Evolutionary conservation across 306 rosid species (phyloP).

Genomic region (Vigna hirtella): DNA sequence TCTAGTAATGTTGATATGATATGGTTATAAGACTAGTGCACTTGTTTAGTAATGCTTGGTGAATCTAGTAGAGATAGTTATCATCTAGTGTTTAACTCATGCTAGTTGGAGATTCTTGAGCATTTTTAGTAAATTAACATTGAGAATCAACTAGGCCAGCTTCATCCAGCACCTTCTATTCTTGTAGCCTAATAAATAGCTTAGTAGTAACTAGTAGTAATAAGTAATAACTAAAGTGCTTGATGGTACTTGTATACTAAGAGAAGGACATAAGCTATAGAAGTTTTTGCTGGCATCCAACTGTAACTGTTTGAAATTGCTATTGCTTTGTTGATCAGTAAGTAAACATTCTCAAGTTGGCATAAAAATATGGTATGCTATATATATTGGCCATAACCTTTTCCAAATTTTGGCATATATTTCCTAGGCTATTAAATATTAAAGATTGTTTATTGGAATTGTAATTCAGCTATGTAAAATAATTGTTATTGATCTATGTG

Average conservation of each 20-base stretch:
- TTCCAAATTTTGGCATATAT: not conserved
- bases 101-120: not conserved
- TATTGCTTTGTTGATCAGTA: slow-evolving; percentile 1
- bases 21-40: slow-evolving; percentile 1
- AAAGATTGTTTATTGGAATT: slow-evolving; percentile 1
- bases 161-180: not conserved
- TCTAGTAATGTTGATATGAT: slow-evolving; percentile 9
- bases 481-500: not conserved
- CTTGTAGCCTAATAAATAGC: not conserved
- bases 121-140: slow-evolving; percentile 7
- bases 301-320: not conserved
- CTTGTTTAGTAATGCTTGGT: slow-evolving; percentile 1
- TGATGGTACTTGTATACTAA: not conserved
- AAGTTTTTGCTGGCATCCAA: not conserved
- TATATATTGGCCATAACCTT: not conserved
- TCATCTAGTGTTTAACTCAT: slow-evolving; percentile 23
- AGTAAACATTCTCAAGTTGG: slow-evolving; percentile 26
- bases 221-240: not conserved
- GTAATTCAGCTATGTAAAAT: slow-evolving; percentile 4
- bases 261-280: not conserved
- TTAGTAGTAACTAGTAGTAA: not conserved
- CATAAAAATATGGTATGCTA: slow-evolving; percentile 20
- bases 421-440: not conserved
- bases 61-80: slow-evolving; percentile 8
- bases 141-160: not conserved